Percentiles rank a stretch among this genome's conserved stretches.
Conservation (phyloP, 2,329 filamentous ascomycete species). For the Epichloe typhina region DNA sequence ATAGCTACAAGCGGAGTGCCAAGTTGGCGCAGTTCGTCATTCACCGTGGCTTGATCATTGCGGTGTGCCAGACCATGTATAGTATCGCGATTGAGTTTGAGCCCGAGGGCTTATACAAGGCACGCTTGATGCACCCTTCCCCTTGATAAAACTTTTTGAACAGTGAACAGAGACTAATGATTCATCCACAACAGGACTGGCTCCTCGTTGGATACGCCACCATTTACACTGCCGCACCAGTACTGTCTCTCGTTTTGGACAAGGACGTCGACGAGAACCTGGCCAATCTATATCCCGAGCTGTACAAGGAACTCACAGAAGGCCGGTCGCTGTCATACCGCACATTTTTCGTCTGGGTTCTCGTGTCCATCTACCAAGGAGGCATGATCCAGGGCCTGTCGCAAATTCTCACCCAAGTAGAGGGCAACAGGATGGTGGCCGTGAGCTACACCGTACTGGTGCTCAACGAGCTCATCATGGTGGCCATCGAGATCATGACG, state of each 20-base stretch:
- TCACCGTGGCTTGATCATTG: conserved; percentile 88
- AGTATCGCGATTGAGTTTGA: conserved; percentile 87
- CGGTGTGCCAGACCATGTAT: conserved; percentile 94
- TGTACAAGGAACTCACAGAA: conserved; percentile 93
- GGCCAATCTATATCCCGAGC: conserved; percentile 87
- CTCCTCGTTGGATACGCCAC: conserved; percentile 93
- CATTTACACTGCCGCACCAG: conserved; percentile 84
- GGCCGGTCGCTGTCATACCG: conserved; percentile 80
- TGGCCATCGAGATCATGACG: conserved; percentile 88
- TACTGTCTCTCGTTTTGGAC: conserved; percentile 87
- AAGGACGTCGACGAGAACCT: conserved; percentile 89
- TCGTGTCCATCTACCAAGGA: conserved; percentile 90
- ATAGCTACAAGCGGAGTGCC: conserved; percentile 89
- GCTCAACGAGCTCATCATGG: conserved; percentile 93
- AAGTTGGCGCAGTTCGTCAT: conserved; percentile 98
- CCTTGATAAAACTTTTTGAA: neutral
- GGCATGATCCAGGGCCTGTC: conserved; percentile 89
- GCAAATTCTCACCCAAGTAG: conserved; percentile 72
- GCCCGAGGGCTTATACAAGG: conserved; percentile 82
- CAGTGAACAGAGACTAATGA: conserved; percentile 16
- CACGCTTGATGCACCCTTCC: conserved; percentile 13
- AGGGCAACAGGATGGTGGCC: conserved; percentile 65
- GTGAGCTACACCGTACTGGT: conserved; percentile 88
- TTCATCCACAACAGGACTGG: conserved; percentile 56
- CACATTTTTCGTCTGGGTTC: conserved; percentile 94